These are phyloP conservation scores for Cucumis cinereus DNA, from an alignment of 306 rosid genomes.

Conservation along the genomic window DNA sequence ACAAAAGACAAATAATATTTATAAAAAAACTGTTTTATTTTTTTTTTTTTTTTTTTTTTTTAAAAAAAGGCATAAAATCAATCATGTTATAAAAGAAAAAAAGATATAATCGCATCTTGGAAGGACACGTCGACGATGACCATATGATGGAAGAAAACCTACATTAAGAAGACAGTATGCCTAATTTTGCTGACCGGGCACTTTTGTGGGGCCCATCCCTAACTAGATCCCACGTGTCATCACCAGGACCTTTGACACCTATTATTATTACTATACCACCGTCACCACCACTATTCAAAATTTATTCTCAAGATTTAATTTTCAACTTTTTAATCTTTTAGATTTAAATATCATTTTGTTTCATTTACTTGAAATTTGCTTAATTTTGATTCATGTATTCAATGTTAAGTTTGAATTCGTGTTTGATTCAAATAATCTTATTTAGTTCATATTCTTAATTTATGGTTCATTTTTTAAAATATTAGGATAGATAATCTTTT, in stretches of 20 bases:
- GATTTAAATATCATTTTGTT: no score
- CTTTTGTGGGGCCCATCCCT: neutral
- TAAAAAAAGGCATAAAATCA: neutral
- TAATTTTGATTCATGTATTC: no score
- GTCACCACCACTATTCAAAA: neutral
- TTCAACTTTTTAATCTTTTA: neutral
- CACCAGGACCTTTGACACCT: neutral
- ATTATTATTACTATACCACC: neutral
- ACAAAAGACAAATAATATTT: neutral
- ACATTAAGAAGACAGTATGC: neutral
- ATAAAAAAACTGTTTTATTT: neutral
- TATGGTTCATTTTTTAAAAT: no score
- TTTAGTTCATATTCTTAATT: no score
- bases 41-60: no score
- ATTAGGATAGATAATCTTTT: no score
- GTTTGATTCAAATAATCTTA: no score
- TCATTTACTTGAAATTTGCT: no score
- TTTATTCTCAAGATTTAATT: neutral
- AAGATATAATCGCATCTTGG: constrained; percentile 1
- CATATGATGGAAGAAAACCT: neutral
- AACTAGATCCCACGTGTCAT: neutral
- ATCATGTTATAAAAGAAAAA: neutral
- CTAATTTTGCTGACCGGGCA: neutral
- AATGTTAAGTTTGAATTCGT: no score
- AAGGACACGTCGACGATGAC: neutral